Evolutionary conservation across 78 protist species (phyloP), one percentile per base, ranked within the genome.

Genomic region (Creolimax fragrantissima): DNA sequence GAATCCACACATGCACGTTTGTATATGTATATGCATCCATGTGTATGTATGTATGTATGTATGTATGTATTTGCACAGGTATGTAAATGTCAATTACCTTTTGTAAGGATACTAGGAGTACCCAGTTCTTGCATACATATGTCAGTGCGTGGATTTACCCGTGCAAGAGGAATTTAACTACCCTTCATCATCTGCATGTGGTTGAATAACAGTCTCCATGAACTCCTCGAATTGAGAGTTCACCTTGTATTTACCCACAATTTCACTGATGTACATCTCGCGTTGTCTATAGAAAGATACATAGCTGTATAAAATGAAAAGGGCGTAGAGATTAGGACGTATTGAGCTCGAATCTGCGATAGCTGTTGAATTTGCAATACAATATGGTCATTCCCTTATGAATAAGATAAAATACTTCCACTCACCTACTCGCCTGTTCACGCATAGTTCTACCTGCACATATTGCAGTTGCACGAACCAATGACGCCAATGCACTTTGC

Each of bases 381-480:
- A 58, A 17, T 58, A 58, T 32, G 0, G n/a, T n/a, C n/a, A n/a
- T n/a, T n/a, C n/a, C n/a, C 86, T 39, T 32, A 41, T 83, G 86
- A 35, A 35, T 83, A 45, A 85, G 37, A 93, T 94, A n/a, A 37
- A 2, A 2, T 39, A 84, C 32, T 36, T 17, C 5, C 84, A 42
- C 91, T 41, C 91, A 11, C 74, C 74, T 58, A 32, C 39, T 24
- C 39, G 74, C 74, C 24, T 17, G 11, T 24, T 58, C 74, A 32
- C 74, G 74, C 74, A 93, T 89, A n/a, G 35, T 74, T 32, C 92
- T 44, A 47, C 94, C 90, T 7, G 98, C 98, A n/a, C 96, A 97
- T 89, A 97, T 92, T 2, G 98, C 98, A 0, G 98, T 97, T 32
- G 92, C 95, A 39, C 98, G 93, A 35, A 97, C 98, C 4, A 97